Percentiles rank a stretch among this genome's conserved stretches.
Conservation (phyloP, 208 protist genomes). For the Wallacemonas sp. region DNA sequence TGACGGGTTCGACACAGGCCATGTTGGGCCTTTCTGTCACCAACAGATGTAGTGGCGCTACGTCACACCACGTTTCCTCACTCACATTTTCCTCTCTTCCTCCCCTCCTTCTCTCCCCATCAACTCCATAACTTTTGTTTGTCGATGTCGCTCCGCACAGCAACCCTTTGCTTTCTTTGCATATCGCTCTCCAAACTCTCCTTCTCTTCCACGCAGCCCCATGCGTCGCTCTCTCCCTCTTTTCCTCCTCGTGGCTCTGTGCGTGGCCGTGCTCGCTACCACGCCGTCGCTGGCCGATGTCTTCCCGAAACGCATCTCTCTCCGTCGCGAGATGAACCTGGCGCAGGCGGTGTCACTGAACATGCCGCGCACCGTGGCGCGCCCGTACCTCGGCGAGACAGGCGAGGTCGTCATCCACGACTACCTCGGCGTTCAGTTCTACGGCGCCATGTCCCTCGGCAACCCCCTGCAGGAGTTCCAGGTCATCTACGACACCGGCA, state of each 20-base stretch:
- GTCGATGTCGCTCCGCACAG: too few relatives aligned
- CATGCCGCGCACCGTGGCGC: constrained; percentile 23
- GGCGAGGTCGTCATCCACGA: constrained; percentile 56
- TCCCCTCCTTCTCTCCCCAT: too few relatives aligned
- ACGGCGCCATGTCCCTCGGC: constrained; percentile 84
- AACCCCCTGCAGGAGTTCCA: constrained; percentile 87
- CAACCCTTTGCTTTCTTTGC: constrained; percentile 2
- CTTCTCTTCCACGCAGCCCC: neutral
- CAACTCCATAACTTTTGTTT: too few relatives aligned
- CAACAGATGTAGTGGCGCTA: neutral
- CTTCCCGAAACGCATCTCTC: constrained; percentile 21
- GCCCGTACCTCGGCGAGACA: constrained; percentile 24
- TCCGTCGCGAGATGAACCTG: constrained; percentile 39
- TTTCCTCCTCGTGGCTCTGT: constrained; percentile 11
- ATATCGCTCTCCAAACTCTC: constrained; percentile 2
- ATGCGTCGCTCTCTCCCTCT: neutral
- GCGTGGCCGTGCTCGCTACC: constrained; percentile 10
- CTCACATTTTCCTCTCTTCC: too few relatives aligned
- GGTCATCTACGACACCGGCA: constrained; percentile 78
- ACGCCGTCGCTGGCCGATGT: constrained; percentile 14
- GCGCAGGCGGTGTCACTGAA: constrained; percentile 25
- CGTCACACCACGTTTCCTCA: too few relatives aligned
- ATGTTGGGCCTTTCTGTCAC: neutral
- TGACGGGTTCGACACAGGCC: too few relatives aligned
- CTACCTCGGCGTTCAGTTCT: constrained; percentile 91